A percentile compares a stretch with the other conserved stretches of the same genome.
These are phyloP conservation scores for Ogataea pignaliae DNA, from an alignment of 805 yeast genomes.

Conservation along the genomic window DNA sequence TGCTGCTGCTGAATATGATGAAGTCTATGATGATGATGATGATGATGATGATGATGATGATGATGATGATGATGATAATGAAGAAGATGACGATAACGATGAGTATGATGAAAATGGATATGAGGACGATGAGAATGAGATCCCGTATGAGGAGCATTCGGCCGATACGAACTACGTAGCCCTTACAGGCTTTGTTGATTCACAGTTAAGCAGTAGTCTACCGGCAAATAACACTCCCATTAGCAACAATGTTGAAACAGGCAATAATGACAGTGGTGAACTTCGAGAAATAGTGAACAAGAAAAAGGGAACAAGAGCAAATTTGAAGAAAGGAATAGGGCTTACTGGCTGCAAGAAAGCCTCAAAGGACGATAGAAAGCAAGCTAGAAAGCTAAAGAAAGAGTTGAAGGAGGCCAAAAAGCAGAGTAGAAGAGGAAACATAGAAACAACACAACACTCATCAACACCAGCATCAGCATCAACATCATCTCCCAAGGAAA, in stretches of 20 bases:
- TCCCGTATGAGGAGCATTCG: slow-evolving; percentile 8
- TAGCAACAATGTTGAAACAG: background rate
- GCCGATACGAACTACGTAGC: slow-evolving; percentile 6
- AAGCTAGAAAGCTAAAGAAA: slow-evolving; percentile 22
- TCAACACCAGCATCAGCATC: background rate
- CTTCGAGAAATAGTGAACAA: background rate
- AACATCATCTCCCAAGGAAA: slow-evolving; percentile 12
- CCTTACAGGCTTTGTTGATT: slow-evolving; percentile 2
- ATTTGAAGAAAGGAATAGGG: background rate
- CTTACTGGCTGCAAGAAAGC: background rate
- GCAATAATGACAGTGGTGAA: slow-evolving; percentile 1
- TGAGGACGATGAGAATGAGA: background rate
- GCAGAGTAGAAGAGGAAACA: slow-evolving; percentile 11
- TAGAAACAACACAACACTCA: background rate
- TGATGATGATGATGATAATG: slow-evolving; percentile 23
- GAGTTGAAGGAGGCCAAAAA: slow-evolving; percentile 10
- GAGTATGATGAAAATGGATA: slow-evolving; percentile 6
- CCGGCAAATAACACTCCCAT: background rate
- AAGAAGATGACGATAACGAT: background rate
- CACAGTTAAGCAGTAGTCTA: background rate
- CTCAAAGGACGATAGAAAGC: slow-evolving; percentile 18
- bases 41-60: slow-evolving; percentile 34
- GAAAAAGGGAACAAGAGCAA: background rate
- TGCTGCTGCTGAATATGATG: too few species aligned
- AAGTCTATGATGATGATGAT: background rate